These are phyloP conservation scores for Crithidia fasciculata DNA, from an alignment of 208 protist genomes.

Conservation along the genomic window DNA sequence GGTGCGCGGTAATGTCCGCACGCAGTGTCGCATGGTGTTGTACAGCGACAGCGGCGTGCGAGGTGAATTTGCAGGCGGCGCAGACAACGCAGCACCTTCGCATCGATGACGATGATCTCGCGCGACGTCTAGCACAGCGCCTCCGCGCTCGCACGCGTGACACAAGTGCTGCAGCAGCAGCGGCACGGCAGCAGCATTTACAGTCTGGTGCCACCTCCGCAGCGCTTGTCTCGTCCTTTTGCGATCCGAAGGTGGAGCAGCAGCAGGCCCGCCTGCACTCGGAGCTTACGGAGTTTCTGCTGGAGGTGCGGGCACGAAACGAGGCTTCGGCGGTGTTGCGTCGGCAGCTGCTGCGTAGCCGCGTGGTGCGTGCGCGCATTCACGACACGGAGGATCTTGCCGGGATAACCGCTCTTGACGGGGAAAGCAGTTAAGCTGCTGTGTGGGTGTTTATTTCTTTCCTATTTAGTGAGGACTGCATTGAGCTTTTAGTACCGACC, in stretches of 20 bases:
- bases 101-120: conserved; percentile 30
- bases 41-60: too few species aligned
- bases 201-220: background rate
- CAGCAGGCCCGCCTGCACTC: conserved; percentile 46
- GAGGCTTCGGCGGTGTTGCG: conserved; percentile 33
- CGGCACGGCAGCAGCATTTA: background rate
- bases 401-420: background rate
- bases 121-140: conserved; percentile 30
- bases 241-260: conserved; percentile 58
- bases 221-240: conserved; percentile 19
- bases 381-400: background rate
- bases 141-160: conserved; percentile 21
- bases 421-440: background rate
- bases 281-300: conserved; percentile 64
- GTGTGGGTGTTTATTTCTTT: background rate
- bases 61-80: too few species aligned
- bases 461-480: too few species aligned
- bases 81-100: conserved; percentile 7
- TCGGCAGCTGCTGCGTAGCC: conserved; percentile 42
- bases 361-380: conserved; percentile 13
- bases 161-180: background rate
- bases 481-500: too few species aligned
- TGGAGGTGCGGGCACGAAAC: conserved; percentile 46
- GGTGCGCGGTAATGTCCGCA: too few species aligned
- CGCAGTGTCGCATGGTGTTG: too few species aligned